phyloP scores from a whole-genome alignment of 306 rosid genomes.

The Aeschynomene evenia region DNA sequence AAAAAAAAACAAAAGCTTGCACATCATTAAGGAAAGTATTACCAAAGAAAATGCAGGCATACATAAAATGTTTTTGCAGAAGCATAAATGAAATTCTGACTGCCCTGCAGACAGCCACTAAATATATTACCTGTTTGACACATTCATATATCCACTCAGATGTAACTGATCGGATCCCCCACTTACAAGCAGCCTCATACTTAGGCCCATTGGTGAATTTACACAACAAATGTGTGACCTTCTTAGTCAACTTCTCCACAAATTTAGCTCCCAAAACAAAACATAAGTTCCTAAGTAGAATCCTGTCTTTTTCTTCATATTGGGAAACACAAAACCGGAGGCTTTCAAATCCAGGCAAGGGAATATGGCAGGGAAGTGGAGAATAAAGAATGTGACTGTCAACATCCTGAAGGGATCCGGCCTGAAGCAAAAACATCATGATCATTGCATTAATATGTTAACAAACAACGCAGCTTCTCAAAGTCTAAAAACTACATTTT shows the following conservation, averaged over 20 bases:
- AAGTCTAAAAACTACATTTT: conserved; percentile 4
- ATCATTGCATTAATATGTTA: conserved; percentile 19
- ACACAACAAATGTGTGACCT: conserved; percentile 91
- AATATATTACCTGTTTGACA: conserved; percentile 80
- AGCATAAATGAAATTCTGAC: conserved; percentile 17
- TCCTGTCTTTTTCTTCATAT: conserved; percentile 80
- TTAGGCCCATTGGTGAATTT: conserved; percentile 80
- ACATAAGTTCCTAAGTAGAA: conserved; percentile 78
- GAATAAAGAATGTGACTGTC: conserved; percentile 78
- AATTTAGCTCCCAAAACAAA: conserved; percentile 86
- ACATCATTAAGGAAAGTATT: conserved; percentile 17
- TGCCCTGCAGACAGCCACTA: conserved; percentile 8
- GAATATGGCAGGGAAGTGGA: conserved; percentile 84
- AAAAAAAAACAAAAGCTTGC: conserved; percentile 24
- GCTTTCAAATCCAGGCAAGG: conserved; percentile 81
- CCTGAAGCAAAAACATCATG: conserved; percentile 52
- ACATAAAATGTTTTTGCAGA: conserved; percentile 10
- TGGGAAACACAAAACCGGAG: conserved; percentile 90
- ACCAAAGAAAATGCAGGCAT: conserved; percentile 20
- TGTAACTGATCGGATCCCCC: conserved; percentile 66
- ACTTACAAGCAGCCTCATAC: conserved; percentile 82
- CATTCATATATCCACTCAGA: conserved; percentile 90
- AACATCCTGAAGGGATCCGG: conserved; percentile 75
- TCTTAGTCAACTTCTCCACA: conserved; percentile 63
- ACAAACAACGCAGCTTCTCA: conserved; percentile 19